Conservation (phyloP, 2,329 filamentous ascomycete species). For the Calonectria multiphialidica region DNA sequence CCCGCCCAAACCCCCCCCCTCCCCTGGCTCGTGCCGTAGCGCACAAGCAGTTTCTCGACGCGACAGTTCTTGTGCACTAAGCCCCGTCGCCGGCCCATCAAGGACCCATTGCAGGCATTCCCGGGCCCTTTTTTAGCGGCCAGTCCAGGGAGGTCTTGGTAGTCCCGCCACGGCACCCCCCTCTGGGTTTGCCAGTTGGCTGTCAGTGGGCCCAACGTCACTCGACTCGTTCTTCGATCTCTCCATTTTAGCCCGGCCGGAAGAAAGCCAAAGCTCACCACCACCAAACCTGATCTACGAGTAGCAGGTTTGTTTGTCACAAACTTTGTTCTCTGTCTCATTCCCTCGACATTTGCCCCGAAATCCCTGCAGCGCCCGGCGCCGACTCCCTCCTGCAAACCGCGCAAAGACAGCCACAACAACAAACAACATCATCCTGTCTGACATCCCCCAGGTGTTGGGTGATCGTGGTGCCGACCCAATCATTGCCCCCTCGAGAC, state of each 20-base stretch:
- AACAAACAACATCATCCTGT: conserved; percentile 7
- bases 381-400: background rate
- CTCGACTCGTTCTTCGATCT: conserved; percentile 17
- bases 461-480: conserved; percentile 20
- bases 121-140: conserved; percentile 14
- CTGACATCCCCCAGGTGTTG: background rate
- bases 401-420: conserved; percentile 1
- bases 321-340: conserved; percentile 24
- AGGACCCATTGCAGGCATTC: conserved; percentile 3
- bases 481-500: background rate
- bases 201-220: conserved; percentile 27
- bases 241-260: conserved; percentile 17
- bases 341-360: conserved; percentile 18
- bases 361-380: background rate
- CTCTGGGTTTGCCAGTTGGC: conserved; percentile 12
- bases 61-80: conserved; percentile 12
- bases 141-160: background rate
- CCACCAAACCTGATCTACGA: conserved; percentile 17
- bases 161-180: conserved; percentile 7
- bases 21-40: conserved; percentile 20
- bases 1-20: conserved; percentile 1
- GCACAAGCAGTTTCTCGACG: background rate
- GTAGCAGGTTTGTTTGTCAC: background rate
- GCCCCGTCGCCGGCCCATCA: background rate
- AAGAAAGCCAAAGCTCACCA: conserved; percentile 24